phyloP scores from a whole-genome alignment of 768 basidiomycete species.

The Lactarius sp. region DNA sequence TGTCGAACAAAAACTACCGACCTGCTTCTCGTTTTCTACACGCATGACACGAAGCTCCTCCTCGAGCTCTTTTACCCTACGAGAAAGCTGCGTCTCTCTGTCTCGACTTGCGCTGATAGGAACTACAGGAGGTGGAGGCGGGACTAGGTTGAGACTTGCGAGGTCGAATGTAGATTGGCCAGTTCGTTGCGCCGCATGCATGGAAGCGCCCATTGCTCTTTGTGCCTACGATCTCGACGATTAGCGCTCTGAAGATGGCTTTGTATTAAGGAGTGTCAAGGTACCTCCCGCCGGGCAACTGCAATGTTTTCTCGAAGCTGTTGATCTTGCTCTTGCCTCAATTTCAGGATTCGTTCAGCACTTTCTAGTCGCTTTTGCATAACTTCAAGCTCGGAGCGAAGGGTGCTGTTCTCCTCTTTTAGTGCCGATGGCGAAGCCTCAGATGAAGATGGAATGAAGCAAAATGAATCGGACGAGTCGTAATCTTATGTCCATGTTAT shows the following conservation, averaged over 20 bases:
- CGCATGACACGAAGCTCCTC: slow-evolving; percentile 63
- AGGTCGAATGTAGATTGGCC: slow-evolving; percentile 46
- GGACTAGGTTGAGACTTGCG: slow-evolving; percentile 46
- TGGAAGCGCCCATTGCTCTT: slow-evolving; percentile 68
- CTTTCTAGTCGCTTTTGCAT: slow-evolving; percentile 54
- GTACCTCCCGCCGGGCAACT: slow-evolving; percentile 63
- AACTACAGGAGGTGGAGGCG: slow-evolving; percentile 45
- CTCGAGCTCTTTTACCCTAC: slow-evolving; percentile 67
- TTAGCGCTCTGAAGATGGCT: not conserved
- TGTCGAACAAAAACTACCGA: slow-evolving; percentile 33
- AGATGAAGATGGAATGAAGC: slow-evolving; percentile 59
- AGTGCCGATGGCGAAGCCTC: slow-evolving; percentile 47
- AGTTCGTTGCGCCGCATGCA: slow-evolving; percentile 44
- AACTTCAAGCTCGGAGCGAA: slow-evolving; percentile 57
- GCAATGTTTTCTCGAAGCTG: slow-evolving; percentile 78
- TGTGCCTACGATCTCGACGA: slow-evolving; percentile 52
- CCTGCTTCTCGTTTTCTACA: slow-evolving; percentile 80
- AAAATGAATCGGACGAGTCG: slow-evolving; percentile 78
- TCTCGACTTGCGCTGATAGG: slow-evolving; percentile 50
- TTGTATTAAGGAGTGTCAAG: not conserved
- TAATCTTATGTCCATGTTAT: slow-evolving; percentile 31
- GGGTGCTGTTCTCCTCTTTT: slow-evolving; percentile 59
- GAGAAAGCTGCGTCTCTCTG: slow-evolving; percentile 47
- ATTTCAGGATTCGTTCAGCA: slow-evolving; percentile 58
- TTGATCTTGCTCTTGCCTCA: slow-evolving; percentile 73